These are phyloP conservation scores for Amaranthus hypochondriacus DNA, from an alignment of 148 eudicot species.

Conservation along the genomic window DNA sequence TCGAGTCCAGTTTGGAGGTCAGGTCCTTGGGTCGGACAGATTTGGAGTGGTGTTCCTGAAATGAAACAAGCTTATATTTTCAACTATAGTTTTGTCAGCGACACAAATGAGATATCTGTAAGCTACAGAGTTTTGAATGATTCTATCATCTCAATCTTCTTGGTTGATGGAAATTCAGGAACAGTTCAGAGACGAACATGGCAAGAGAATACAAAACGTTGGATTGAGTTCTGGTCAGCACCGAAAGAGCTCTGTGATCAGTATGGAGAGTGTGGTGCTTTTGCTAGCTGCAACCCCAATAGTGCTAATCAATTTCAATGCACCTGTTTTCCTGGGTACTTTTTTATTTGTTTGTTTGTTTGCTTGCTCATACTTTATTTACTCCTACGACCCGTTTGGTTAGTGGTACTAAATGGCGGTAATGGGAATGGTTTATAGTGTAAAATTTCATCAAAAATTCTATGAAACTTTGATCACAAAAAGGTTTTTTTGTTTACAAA, in stretches of 20 bases:
- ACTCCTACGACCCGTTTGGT: too few relatives aligned
- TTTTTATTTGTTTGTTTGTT: not conserved
- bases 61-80: constrained; percentile 37
- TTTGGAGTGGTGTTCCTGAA: constrained; percentile 44
- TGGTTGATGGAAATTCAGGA: constrained; percentile 32
- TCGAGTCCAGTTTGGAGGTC: constrained; percentile 30
- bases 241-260: constrained; percentile 46
- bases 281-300: constrained; percentile 30
- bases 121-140: constrained; percentile 21
- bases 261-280: constrained; percentile 37
- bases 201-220: constrained; percentile 28
- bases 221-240: constrained; percentile 35
- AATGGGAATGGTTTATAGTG: too few relatives aligned
- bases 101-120: constrained; percentile 30
- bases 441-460: not conserved
- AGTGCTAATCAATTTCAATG: constrained; percentile 30
- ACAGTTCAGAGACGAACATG: constrained; percentile 39
- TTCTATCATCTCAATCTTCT: constrained; percentile 30
- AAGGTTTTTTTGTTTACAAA: too few relatives aligned
- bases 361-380: too few relatives aligned
- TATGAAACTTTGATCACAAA: too few relatives aligned
- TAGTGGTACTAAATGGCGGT: too few relatives aligned
- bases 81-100: constrained; percentile 25
- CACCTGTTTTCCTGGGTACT: constrained; percentile 41
- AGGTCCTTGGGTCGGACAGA: constrained; percentile 48